Evolutionary conservation across 2,329 filamentous ascomycete species (phyloP).

Genomic region (Helminthosporium solani): DNA sequence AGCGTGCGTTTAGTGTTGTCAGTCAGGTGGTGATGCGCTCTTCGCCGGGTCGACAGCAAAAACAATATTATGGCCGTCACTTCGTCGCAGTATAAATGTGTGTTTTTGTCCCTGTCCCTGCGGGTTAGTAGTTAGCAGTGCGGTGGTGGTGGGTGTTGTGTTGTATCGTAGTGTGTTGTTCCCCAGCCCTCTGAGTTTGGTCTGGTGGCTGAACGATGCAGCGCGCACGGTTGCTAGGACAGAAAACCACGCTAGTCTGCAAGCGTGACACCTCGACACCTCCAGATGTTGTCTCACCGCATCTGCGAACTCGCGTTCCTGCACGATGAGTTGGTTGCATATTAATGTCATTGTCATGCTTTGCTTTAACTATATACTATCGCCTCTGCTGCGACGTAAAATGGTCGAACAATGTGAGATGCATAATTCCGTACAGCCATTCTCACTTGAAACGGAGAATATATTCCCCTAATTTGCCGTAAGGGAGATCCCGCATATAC

Average conservation of each 20-base stretch:
- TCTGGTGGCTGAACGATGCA: constrained; percentile 7
- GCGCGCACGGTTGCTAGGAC: constrained; percentile 6
- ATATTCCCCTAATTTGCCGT: constrained; percentile 8
- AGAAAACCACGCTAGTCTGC: background rate
- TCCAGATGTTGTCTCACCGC: background rate
- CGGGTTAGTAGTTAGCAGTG: constrained; percentile 36
- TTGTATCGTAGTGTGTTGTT: constrained; percentile 27
- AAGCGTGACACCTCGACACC: background rate
- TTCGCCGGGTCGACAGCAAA: constrained; percentile 5
- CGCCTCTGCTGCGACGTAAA: too few species aligned
- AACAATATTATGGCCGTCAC: too few species aligned
- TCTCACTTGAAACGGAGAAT: constrained; percentile 12
- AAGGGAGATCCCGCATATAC: background rate
- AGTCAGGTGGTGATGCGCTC: background rate
- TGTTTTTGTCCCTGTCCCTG: constrained; percentile 29
- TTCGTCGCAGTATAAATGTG: too few species aligned
- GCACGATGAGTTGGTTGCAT: too few species aligned
- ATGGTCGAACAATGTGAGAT: background rate
- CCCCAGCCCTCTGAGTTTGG: constrained; percentile 17
- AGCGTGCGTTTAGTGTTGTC: constrained; percentile 18
- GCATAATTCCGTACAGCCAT: background rate
- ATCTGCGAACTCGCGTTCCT: too few species aligned
- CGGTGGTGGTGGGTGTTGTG: constrained; percentile 15
- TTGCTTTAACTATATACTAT: too few species aligned
- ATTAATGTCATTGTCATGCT: background rate